phyloP scores from a whole-genome alignment of 176 grass and related monocot genomes.

The Cocos nucifera region DNA sequence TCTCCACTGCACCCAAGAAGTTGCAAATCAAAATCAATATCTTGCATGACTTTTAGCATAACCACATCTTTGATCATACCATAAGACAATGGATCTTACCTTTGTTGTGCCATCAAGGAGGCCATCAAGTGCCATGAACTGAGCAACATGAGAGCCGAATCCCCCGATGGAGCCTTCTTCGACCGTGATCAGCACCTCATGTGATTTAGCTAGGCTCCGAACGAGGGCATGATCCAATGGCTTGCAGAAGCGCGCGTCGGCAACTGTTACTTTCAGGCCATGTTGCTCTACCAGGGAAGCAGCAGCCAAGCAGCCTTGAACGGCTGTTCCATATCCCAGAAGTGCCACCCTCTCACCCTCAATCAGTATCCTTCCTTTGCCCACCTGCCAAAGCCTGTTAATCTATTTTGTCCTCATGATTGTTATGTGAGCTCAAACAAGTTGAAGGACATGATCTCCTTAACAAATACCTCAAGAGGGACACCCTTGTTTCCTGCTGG shows the following conservation, averaged over 20 bases:
- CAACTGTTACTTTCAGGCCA: constrained; percentile 74
- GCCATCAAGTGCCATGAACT: constrained; percentile 91
- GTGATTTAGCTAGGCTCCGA: constrained; percentile 56
- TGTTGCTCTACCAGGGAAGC: constrained; percentile 43
- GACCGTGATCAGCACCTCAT: constrained; percentile 93
- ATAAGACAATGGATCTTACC: constrained; percentile 23
- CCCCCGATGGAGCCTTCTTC: constrained; percentile 98
- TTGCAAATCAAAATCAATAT: neutral
- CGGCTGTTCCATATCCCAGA: constrained; percentile 80
- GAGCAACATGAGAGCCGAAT: constrained; percentile 87
- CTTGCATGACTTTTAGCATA: neutral
- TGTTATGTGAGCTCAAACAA: neutral
- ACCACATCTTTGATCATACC: too few relatives aligned
- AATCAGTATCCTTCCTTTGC: constrained; percentile 64
- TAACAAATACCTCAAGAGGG: constrained; percentile 51
- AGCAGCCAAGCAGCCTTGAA: constrained; percentile 74
- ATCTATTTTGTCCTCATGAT: neutral
- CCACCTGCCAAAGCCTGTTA: constrained; percentile 35
- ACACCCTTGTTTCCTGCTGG: constrained; percentile 75
- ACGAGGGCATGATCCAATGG: constrained; percentile 76
- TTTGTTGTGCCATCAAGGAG: constrained; percentile 82
- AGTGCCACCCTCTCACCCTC: constrained; percentile 87
- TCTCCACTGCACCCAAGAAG: constrained; percentile 60
- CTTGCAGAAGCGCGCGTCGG: constrained; percentile 93
- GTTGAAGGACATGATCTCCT: neutral